Percentiles rank a stretch among this genome's conserved stretches.
phyloP scores from a whole-genome alignment of 2,329 filamentous ascomycete species.

The Amylocarpus encephaloides region DNA sequence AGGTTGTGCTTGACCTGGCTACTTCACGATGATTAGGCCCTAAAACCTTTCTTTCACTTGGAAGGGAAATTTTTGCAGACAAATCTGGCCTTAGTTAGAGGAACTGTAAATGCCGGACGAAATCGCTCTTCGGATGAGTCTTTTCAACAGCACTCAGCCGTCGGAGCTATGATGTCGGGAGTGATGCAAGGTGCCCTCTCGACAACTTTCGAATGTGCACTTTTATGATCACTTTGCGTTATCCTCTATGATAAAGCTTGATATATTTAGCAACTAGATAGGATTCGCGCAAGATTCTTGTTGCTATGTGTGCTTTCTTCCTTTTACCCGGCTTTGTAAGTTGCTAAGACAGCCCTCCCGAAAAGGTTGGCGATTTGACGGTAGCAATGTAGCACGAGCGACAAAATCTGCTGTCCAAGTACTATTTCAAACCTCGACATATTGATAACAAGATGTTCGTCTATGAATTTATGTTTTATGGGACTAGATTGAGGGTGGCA shows the following conservation, averaged over 20 bases:
- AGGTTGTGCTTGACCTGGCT: slow-evolving; percentile 20
- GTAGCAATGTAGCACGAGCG: not conserved
- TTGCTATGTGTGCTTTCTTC: slow-evolving; percentile 24
- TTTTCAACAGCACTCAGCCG: slow-evolving; percentile 15
- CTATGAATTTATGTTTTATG: slow-evolving; percentile 37
- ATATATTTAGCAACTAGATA: too few relatives aligned
- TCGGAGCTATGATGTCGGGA: slow-evolving; percentile 19
- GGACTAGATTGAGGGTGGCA: slow-evolving; percentile 39
- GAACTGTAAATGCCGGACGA: slow-evolving; percentile 31
- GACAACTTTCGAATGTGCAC: slow-evolving; percentile 24
- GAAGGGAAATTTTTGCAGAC: too few relatives aligned
- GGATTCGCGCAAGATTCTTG: slow-evolving; percentile 30
- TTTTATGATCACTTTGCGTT: slow-evolving; percentile 35
- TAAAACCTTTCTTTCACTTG: too few relatives aligned
- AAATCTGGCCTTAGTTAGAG: slow-evolving; percentile 27
- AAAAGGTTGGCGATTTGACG: slow-evolving; percentile 38
- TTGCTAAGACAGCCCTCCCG: slow-evolving; percentile 31
- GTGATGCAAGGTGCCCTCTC: slow-evolving; percentile 25
- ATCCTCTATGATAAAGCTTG: too few relatives aligned
- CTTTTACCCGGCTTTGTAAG: slow-evolving; percentile 18
- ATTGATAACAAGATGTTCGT: not conserved
- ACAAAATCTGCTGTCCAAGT: not conserved
- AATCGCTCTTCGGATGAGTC: slow-evolving; percentile 17
- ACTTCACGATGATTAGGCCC: slow-evolving; percentile 37
- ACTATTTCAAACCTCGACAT: not conserved